Evolutionary conservation across 1,139 yeast species (phyloP).

Genomic region (Saccharomyces hybrid): DNA sequence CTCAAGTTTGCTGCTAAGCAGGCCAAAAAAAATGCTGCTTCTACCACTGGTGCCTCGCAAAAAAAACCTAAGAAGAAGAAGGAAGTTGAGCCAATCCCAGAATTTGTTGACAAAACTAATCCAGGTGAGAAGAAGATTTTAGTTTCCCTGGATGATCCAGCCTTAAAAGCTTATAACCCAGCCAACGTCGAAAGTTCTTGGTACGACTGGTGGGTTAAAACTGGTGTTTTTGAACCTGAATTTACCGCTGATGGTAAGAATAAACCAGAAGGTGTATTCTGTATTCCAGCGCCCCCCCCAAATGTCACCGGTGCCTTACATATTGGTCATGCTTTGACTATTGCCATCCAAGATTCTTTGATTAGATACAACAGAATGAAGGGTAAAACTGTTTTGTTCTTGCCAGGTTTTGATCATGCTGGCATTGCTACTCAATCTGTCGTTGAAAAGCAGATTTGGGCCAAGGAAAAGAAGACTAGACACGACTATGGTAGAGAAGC

Average conservation of each 20-base stretch:
- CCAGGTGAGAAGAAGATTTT: conserved; percentile 89
- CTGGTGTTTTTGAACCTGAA: conserved; percentile 85
- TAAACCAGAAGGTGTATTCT: conserved; percentile 77
- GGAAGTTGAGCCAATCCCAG: conserved; percentile 65
- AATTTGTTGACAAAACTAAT: conserved; percentile 71
- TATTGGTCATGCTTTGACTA: conserved; percentile 96
- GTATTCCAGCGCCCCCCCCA: conserved; percentile 98
- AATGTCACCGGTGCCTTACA: conserved; percentile 98
- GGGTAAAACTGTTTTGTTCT: conserved; percentile 85
- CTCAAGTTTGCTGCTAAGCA: conserved; percentile 93
- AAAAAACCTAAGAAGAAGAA: conserved; percentile 69
- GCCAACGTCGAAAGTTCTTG: conserved; percentile 91
- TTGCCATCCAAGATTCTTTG: conserved; percentile 88
- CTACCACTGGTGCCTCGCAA: conserved; percentile 35
- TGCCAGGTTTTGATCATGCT: conserved; percentile 98
- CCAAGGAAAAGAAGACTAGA: conserved; percentile 79
- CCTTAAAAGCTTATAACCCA: conserved; percentile 91
- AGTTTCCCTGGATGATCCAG: conserved; percentile 80
- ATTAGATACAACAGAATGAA: conserved; percentile 94
- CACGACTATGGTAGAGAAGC: conserved; percentile 93
- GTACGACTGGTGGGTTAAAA: conserved; percentile 95
- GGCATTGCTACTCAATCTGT: conserved; percentile 99
- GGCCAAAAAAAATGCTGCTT: conserved; percentile 60
- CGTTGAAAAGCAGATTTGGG: conserved; percentile 94
- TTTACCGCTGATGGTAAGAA: conserved; percentile 64